phyloP scores from a whole-genome alignment of 2,329 filamentous ascomycete species.

The Colletotrichum paranaense region DNA sequence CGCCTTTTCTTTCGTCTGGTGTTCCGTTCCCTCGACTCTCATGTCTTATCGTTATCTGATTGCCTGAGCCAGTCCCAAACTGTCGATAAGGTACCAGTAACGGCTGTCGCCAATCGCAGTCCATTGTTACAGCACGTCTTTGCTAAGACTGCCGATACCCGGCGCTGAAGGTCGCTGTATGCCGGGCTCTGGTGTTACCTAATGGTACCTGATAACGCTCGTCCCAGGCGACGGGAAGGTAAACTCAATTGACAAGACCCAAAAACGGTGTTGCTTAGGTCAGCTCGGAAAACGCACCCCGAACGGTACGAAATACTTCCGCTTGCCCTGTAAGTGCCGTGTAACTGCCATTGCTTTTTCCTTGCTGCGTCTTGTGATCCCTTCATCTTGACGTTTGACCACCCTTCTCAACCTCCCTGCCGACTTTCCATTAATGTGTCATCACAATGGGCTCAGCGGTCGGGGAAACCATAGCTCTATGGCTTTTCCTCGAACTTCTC shows the following conservation, averaged over 20 bases:
- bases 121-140: neutral
- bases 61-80: neutral
- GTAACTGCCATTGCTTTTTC: neutral
- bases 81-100: neutral
- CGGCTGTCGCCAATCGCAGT: neutral
- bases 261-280: neutral
- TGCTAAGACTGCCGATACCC: no score
- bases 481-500: no score
- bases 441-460: no score
- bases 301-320: neutral
- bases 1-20: constrained; percentile 18
- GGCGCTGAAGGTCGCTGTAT: neutral
- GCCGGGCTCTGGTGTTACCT: neutral
- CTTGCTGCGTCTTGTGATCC: neutral
- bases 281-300: neutral
- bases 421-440: no score
- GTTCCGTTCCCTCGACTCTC: neutral
- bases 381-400: neutral
- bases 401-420: no score
- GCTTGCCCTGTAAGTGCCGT: no score
- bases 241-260: neutral
- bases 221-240: neutral
- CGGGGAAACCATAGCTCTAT: no score
- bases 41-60: neutral
- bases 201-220: no score